These are phyloP conservation scores for Atkinsonella hypoxylon DNA, from an alignment of 2,329 filamentous ascomycete species.

Conservation along the genomic window DNA sequence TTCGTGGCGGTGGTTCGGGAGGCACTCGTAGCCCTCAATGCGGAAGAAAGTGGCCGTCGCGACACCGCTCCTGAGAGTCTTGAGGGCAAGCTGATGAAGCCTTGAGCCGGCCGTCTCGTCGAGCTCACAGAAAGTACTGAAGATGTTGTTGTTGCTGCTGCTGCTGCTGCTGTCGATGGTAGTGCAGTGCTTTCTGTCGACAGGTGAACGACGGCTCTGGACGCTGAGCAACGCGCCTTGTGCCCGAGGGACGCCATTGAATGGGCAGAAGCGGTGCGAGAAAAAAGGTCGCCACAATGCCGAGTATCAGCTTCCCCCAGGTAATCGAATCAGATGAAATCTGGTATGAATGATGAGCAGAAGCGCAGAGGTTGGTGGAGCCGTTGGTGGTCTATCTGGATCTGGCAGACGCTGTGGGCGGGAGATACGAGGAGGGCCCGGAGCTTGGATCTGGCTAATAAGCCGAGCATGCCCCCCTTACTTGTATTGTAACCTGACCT, in stretches of 20 bases:
- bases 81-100: neutral
- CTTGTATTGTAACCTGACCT: too few relatives aligned
- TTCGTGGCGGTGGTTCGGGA: neutral
- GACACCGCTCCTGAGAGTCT: neutral
- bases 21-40: neutral
- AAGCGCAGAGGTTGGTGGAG: neutral
- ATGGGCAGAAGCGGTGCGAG: conserved; percentile 2
- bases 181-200: conserved; percentile 6
- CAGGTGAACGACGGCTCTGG: conserved; percentile 9
- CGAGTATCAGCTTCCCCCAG: conserved; percentile 6
- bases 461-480: too few relatives aligned
- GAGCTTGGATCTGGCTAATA: neutral
- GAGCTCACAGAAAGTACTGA: conserved; percentile 1
- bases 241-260: conserved; percentile 13
- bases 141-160: neutral
- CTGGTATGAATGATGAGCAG: conserved; percentile 4
- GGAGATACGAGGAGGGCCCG: neutral
- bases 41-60: neutral
- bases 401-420: neutral
- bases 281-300: conserved; percentile 3
- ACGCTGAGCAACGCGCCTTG: conserved; percentile 11
- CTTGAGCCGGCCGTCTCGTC: neutral
- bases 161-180: neutral
- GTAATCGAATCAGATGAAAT: conserved; percentile 1
- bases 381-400: neutral